Evolutionary conservation across 1,284 basidiomycete genomes (phyloP).

Genomic region (Erythrobasidium hasegawianum): DNA sequence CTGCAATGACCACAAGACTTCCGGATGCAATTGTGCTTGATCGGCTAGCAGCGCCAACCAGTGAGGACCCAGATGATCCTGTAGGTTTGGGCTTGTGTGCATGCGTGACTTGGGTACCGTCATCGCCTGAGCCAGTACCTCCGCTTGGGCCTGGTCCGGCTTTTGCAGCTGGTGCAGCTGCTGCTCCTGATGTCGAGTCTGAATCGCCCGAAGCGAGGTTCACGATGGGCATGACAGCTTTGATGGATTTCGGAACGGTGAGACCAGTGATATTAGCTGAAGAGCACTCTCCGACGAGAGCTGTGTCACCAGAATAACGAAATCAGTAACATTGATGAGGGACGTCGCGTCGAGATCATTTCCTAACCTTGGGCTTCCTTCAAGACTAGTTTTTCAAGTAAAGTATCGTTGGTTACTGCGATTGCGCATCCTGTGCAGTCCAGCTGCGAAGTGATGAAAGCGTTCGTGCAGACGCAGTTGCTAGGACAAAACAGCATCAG

Average conservation of each 20-base stretch:
- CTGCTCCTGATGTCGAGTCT: too few relatives aligned
- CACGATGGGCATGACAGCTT: neutral
- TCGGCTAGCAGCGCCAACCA: too few relatives aligned
- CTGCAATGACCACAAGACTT: too few relatives aligned
- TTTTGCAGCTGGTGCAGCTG: neutral
- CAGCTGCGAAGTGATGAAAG: neutral
- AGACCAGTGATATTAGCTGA: neutral
- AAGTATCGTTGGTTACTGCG: neutral
- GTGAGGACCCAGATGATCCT: too few relatives aligned
- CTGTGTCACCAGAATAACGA: neutral
- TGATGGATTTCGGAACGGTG: neutral
- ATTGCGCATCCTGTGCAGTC: constrained; percentile 7
- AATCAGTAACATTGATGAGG: too few relatives aligned
- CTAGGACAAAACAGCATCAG: neutral
- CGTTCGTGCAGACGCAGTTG: neutral
- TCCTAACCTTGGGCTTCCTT: neutral
- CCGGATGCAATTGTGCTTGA: too few relatives aligned
- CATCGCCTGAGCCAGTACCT: neutral
- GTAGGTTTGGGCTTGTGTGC: too few relatives aligned
- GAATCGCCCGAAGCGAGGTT: neutral
- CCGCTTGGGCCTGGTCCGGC: neutral
- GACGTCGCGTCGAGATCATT: too few relatives aligned
- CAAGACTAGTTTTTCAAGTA: neutral
- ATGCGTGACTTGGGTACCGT: too few relatives aligned
- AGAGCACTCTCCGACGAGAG: neutral